Conservation (phyloP, 805 yeast species). For the Dipodascus albidus region DNA sequence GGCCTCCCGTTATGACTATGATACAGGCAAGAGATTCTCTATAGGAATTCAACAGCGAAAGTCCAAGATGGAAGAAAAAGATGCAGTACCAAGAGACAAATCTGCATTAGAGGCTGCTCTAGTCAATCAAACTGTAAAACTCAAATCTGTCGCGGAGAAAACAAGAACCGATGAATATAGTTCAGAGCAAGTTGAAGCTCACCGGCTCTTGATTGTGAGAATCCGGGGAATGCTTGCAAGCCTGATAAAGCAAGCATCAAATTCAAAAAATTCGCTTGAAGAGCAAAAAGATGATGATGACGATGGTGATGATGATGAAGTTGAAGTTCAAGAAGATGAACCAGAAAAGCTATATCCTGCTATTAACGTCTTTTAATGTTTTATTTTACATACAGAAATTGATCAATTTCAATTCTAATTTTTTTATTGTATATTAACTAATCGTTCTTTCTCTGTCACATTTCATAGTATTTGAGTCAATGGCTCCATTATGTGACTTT, state of each 20-base stretch:
- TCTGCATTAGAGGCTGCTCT: not conserved
- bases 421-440: too few relatives aligned
- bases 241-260: not conserved
- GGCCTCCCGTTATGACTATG: conserved; percentile 20
- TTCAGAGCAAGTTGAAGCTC: not conserved
- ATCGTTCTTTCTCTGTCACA: too few relatives aligned
- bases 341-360: conserved; percentile 1
- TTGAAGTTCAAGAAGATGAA: not conserved
- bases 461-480: too few relatives aligned
- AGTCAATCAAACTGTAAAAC: not conserved
- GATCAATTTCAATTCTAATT: too few relatives aligned
- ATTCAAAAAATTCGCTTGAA: not conserved
- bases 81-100: conserved; percentile 1
- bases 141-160: not conserved
- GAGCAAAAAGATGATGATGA: not conserved
- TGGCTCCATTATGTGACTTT: too few relatives aligned
- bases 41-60: conserved; percentile 18
- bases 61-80: not conserved
- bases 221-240: not conserved
- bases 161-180: not conserved
- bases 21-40: conserved; percentile 15
- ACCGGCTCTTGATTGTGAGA: not conserved
- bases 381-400: too few relatives aligned
- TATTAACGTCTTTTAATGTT: not conserved
- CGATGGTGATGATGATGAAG: not conserved